A percentile compares a stretch with the other conserved stretches of the same genome.
These are phyloP conservation scores for Nemania sp. DNA, from an alignment of 2,329 filamentous ascomycete genomes.

Conservation along the genomic window DNA sequence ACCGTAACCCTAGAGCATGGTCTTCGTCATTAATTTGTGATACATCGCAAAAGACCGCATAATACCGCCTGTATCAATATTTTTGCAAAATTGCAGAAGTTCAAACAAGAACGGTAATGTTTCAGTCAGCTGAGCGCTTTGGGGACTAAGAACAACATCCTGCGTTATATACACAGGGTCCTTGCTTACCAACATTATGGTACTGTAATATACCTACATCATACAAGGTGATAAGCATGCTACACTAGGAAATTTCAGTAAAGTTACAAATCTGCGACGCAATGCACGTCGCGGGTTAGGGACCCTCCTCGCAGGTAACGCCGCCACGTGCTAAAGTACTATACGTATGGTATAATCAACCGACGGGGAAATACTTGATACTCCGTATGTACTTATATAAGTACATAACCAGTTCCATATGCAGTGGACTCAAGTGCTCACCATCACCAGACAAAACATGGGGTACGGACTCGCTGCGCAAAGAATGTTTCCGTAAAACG, in stretches of 20 bases:
- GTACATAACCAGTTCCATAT: no score
- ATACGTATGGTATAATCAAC: constrained; percentile 4
- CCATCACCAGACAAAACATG: no score
- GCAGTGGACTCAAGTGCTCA: no score
- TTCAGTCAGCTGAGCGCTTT: background rate
- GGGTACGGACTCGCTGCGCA: no score
- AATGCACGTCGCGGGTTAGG: constrained; percentile 18
- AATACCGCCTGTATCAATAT: no score
- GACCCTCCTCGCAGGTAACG: constrained; percentile 28
- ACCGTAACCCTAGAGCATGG: background rate
- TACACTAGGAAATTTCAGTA: background rate
- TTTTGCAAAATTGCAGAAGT: no score
- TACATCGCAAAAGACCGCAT: background rate
- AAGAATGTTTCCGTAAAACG: no score
- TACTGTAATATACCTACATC: no score
- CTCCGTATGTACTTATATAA: no score
- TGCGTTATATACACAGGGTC: background rate
- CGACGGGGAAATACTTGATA: no score
- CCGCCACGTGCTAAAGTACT: constrained; percentile 27
- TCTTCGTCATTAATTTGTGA: background rate
- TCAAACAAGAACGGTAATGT: background rate
- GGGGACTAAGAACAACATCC: background rate
- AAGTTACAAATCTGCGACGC: constrained; percentile 20
- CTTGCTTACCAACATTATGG: background rate
- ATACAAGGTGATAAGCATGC: no score